phyloP scores from a whole-genome alignment of 352 stramenopile genomes.

The Pythium folliculosum region DNA sequence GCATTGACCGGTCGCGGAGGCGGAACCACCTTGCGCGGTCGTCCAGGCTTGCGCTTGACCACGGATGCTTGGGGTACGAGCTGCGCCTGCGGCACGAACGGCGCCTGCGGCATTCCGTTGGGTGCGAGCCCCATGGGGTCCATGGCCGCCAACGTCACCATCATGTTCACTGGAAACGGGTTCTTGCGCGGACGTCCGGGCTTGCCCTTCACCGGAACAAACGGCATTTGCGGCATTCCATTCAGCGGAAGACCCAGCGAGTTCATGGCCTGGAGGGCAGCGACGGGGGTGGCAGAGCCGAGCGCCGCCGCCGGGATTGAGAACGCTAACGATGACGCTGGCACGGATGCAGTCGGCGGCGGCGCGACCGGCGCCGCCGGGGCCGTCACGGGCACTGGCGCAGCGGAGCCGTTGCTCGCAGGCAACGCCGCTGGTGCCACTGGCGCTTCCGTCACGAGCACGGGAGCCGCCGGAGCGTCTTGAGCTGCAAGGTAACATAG shows the following conservation, averaged over 20 bases:
- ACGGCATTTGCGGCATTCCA: constrained; percentile 5
- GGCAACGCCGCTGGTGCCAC: background rate
- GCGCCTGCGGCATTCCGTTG: constrained; percentile 1
- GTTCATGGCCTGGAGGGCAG: constrained; percentile 8
- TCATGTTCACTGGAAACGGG: background rate
- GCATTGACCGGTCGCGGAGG: background rate
- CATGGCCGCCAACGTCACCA: constrained; percentile 2
- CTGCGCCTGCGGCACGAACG: background rate
- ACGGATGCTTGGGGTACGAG: background rate
- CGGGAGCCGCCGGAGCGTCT: background rate
- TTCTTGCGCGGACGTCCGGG: constrained; percentile 25
- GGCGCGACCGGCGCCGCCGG: background rate
- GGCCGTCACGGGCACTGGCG: background rate
- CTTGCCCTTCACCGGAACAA: constrained; percentile 21
- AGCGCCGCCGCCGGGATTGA: constrained; percentile 11
- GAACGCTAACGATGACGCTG: constrained; percentile 10
- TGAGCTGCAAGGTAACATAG: background rate
- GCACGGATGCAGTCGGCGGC: background rate
- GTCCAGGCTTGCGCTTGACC: constrained; percentile 24
- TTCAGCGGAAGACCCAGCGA: constrained; percentile 18
- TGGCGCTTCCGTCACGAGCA: background rate
- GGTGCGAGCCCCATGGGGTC: constrained; percentile 2
- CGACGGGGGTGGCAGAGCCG: background rate
- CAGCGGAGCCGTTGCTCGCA: background rate
- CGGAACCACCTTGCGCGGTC: constrained; percentile 13